These are phyloP conservation scores for Ambrosia hybrid DNA, from an alignment of 140 eudicot species.

Conservation along the genomic window DNA sequence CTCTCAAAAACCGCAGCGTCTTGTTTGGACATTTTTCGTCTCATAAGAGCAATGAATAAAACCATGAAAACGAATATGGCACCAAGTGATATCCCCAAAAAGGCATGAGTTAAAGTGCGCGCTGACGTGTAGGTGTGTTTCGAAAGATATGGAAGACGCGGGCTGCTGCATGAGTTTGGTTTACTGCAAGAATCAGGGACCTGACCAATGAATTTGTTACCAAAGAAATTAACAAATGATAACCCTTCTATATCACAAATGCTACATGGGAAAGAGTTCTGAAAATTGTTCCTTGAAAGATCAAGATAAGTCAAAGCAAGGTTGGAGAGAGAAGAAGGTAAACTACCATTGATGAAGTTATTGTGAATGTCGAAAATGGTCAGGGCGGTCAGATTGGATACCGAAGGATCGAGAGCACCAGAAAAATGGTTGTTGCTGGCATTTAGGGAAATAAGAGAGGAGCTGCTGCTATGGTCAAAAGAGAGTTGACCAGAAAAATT, in stretches of 20 bases:
- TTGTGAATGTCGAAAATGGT: constrained; percentile 78
- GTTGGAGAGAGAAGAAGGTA: constrained; percentile 58
- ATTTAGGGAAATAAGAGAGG: constrained; percentile 68
- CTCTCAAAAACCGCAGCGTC: constrained; percentile 34
- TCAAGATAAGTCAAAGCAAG: constrained; percentile 84
- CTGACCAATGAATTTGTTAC: constrained; percentile 55
- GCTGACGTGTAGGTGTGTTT: constrained; percentile 26
- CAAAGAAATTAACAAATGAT: constrained; percentile 48
- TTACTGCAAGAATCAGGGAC: constrained; percentile 61
- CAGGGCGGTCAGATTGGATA: constrained; percentile 66
- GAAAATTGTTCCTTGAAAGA: constrained; percentile 65
- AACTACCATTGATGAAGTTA: constrained; percentile 61
- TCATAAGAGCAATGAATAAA: constrained; percentile 41
- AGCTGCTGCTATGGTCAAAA: constrained; percentile 32
- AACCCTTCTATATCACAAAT: constrained; percentile 70
- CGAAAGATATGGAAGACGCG: constrained; percentile 35
- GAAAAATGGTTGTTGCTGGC: constrained; percentile 72
- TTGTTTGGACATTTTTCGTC: constrained; percentile 41
- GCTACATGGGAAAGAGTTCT: constrained; percentile 56
- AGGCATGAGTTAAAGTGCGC: constrained; percentile 41
- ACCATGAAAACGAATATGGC: constrained; percentile 39
- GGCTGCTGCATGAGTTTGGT: constrained; percentile 40
- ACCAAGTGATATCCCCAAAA: constrained; percentile 50
- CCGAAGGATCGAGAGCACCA: constrained; percentile 54
- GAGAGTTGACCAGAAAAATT: constrained; percentile 56